Conservation (phyloP, 2,329 filamentous ascomycete genomes). For the Calonectria henricotiae region DNA sequence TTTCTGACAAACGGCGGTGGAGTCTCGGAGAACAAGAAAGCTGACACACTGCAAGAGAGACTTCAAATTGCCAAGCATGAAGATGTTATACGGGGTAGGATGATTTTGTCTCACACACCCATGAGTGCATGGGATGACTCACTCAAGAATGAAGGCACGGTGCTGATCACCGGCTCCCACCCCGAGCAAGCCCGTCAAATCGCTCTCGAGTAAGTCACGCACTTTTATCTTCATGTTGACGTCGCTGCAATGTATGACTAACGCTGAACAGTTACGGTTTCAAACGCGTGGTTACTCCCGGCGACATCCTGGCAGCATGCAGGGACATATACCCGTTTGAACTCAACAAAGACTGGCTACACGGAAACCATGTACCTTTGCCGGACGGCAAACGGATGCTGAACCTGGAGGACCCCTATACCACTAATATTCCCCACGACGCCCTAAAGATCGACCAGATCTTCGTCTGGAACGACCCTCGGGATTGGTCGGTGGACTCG, state of each 20-base stretch:
- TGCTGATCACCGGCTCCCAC: slow-evolving; percentile 82
- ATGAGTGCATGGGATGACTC: slow-evolving; percentile 72
- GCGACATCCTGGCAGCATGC: slow-evolving; percentile 83
- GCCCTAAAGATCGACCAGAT: slow-evolving; percentile 88
- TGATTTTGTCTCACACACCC: slow-evolving; percentile 91
- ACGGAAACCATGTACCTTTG: slow-evolving; percentile 52
- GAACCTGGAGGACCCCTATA: slow-evolving; percentile 55
- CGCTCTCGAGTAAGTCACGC: slow-evolving; percentile 72
- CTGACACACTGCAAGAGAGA: slow-evolving; percentile 55
- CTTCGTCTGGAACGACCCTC: slow-evolving; percentile 94
- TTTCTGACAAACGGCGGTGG: slow-evolving; percentile 97
- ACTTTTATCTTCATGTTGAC: slow-evolving; percentile 43
- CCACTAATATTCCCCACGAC: slow-evolving; percentile 57
- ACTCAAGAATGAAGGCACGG: slow-evolving; percentile 65
- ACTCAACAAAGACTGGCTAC: slow-evolving; percentile 54
- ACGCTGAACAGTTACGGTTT: slow-evolving; percentile 75
- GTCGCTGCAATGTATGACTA: slow-evolving; percentile 17
- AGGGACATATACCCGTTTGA: slow-evolving; percentile 90
- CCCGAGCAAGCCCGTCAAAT: slow-evolving; percentile 79
- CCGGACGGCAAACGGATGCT: slow-evolving; percentile 57
- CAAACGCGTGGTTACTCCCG: slow-evolving; percentile 86
- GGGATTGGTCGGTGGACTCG: slow-evolving; percentile 94
- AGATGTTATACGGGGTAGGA: slow-evolving; percentile 56
- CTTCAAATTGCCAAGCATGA: slow-evolving; percentile 55
- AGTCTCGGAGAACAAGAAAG: slow-evolving; percentile 75